These are phyloP conservation scores for Tuber melanosporum DNA, from an alignment of 495 filamentous ascomycete genomes.

Conservation along the genomic window DNA sequence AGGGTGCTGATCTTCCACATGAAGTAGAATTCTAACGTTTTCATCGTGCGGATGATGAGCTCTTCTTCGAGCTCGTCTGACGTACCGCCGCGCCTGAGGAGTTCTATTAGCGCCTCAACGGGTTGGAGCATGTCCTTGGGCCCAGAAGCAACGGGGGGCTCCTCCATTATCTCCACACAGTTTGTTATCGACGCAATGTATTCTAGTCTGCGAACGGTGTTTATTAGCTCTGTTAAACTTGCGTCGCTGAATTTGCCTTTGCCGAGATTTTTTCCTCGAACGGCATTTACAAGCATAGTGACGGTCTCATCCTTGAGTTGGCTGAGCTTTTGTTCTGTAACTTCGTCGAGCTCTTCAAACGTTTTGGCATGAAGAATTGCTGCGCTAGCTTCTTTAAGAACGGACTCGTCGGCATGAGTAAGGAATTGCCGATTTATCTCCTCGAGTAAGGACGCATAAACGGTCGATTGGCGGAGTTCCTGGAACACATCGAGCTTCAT, in stretches of 20 bases:
- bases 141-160: constrained; percentile 43
- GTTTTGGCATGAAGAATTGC: constrained; percentile 78
- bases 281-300: constrained; percentile 60
- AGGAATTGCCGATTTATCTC: constrained; percentile 93
- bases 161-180: constrained; percentile 66
- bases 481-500: constrained; percentile 84
- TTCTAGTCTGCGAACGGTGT: constrained; percentile 74
- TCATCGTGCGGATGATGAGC: constrained; percentile 63
- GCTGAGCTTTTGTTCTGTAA: constrained; percentile 69
- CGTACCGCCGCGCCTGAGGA: constrained; percentile 61
- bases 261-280: constrained; percentile 59
- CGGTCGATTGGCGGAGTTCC: constrained; percentile 75
- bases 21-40: constrained; percentile 75
- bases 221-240: constrained; percentile 62
- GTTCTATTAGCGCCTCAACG: constrained; percentile 62
- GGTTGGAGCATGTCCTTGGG: constrained; percentile 50
- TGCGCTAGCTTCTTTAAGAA: constrained; percentile 74
- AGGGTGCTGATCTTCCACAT: constrained; percentile 76
- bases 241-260: constrained; percentile 54
- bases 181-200: constrained; percentile 76
- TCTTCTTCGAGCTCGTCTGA: constrained; percentile 66
- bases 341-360: constrained; percentile 79
- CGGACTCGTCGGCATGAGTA: constrained; percentile 74
- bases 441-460: constrained; percentile 74
- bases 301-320: constrained; percentile 79